These are phyloP conservation scores for Lentinula sp. DNA, from an alignment of 768 basidiomycete species.

Conservation along the genomic window DNA sequence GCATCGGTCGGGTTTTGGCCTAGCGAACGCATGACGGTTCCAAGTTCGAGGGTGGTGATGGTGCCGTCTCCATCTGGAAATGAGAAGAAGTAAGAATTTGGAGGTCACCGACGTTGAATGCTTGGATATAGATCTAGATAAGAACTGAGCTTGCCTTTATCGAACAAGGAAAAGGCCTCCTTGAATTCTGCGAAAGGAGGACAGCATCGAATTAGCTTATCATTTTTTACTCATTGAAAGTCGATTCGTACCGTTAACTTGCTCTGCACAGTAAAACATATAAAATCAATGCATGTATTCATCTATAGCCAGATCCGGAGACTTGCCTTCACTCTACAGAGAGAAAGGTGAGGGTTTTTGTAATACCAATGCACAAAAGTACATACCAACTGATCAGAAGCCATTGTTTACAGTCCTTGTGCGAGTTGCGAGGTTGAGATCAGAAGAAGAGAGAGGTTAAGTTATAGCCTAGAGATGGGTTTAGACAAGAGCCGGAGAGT, in stretches of 20 bases:
- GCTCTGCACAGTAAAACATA: not conserved
- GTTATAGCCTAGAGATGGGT: not conserved
- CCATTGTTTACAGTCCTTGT: not conserved
- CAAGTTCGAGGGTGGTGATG: constrained; percentile 43
- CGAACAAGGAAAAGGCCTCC: constrained; percentile 19
- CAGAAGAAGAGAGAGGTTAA: not conserved
- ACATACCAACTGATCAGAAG: constrained; percentile 1
- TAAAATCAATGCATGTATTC: not conserved
- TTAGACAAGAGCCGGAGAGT: not conserved
- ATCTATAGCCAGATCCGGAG: not conserved
- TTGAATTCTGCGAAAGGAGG: constrained; percentile 14
- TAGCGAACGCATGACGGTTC: constrained; percentile 42
- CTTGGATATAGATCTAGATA: too few species aligned
- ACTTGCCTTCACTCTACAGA: not conserved
- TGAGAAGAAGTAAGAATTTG: not conserved
- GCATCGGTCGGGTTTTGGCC: constrained; percentile 43
- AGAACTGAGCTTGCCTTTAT: constrained; percentile 17
- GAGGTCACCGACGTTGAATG: not conserved
- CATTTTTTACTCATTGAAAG: not conserved
- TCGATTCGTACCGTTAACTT: constrained; percentile 5
- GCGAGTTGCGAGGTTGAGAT: not conserved
- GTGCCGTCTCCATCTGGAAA: constrained; percentile 40
- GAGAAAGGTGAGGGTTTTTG: not conserved
- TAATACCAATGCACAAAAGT: too few species aligned
- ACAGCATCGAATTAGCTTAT: not conserved